Base-by-base conservation (phyloP, 768 basidiomycete genomes). In the Psilocybe azurescens region DNA sequence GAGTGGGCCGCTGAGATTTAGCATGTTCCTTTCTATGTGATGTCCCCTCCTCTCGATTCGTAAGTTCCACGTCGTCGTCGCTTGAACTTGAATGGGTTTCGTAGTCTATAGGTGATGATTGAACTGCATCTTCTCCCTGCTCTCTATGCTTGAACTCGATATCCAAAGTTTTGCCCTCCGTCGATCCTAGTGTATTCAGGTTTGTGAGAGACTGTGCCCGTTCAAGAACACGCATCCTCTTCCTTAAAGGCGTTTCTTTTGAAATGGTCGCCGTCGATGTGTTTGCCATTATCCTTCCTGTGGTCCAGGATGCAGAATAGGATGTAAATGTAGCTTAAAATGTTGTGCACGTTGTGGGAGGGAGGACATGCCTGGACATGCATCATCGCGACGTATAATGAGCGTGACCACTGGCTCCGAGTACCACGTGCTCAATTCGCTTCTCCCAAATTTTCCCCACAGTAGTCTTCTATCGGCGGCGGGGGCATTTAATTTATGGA, bases 191-290 rank as follows among this genome's bases (percentile, higher is more conserved):
- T 33, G 53, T 62, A 50, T 53, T 52, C 50, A 67, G 46, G 59
- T 36, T 60, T 11, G 65, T 63, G 14, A 71, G 68, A 5, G 72
- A 73, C 33, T 72, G 69, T 10, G 74, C 69, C n/a, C 69, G 61
- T 41, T 74, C 69, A 9, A 77, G 69, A 24, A 70, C 60, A 28
- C 72, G 63, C 51, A 67, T 65, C 41, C 75, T 59, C 29, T 70
- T 72, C 51, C 75, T 69, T 39, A 77, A 66, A 48, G 69, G 60
- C 29, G 58, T 46, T 55, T 65, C 58, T 14, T 56, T 44, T 4
- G 57, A 53, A 9, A 52, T 24, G 5, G 60, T 55, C 29, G 58
- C 58, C 63, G 60, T 64, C 24, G 24, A 24, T 24, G 24, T 24
- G 24, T 24, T 24, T 2, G 2, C 24, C 24, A 24, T 24, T 18